Evolutionary conservation across 2,329 filamentous ascomycete species (phyloP).

Genomic region (Calonectria montana): DNA sequence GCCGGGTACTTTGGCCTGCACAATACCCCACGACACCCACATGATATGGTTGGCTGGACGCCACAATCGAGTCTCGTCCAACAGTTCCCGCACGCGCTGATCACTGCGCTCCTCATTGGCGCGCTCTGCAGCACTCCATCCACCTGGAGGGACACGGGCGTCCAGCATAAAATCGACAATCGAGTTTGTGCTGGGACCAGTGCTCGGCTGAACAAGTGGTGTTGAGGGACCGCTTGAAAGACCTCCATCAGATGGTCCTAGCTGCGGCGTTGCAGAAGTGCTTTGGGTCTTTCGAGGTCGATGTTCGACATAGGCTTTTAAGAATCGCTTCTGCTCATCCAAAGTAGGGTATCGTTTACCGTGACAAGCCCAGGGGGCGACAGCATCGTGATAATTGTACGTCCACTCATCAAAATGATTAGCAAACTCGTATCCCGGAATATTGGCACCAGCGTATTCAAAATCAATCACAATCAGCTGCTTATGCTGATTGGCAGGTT

Average conservation of each 20-base stretch:
- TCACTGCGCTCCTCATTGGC: conserved; percentile 74
- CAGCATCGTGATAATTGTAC: conserved; percentile 91
- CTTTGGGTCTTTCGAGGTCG: conserved; percentile 71
- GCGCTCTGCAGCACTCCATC: conserved; percentile 65
- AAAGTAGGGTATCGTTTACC: conserved; percentile 77
- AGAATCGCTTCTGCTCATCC: conserved; percentile 86
- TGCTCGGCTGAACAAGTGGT: conserved; percentile 51
- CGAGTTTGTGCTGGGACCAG: conserved; percentile 64
- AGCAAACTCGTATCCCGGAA: conserved; percentile 88
- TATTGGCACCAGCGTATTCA: conserved; percentile 93
- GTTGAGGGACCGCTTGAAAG: conserved; percentile 41
- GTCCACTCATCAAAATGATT: conserved; percentile 99
- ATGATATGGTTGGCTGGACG: conserved; percentile 86
- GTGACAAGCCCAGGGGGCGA: conserved; percentile 74
- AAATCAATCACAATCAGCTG: conserved; percentile 98
- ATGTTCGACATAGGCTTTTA: conserved; percentile 89
- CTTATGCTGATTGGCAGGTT: conserved; percentile 94
- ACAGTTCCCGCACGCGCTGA: conserved; percentile 73
- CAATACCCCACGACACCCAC: conserved; percentile 97
- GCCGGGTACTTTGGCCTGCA: conserved; percentile 89
- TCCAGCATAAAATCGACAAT: conserved; percentile 86
- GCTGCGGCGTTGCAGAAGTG: conserved; percentile 62
- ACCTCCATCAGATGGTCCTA: conserved; percentile 57
- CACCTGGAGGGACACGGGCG: conserved; percentile 67
- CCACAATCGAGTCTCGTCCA: conserved; percentile 87